Evolutionary conservation across 2,329 filamentous ascomycete species (phyloP), one percentile per base, ranked within the genome.

Genomic region (Cladorrhinum sp.): DNA sequence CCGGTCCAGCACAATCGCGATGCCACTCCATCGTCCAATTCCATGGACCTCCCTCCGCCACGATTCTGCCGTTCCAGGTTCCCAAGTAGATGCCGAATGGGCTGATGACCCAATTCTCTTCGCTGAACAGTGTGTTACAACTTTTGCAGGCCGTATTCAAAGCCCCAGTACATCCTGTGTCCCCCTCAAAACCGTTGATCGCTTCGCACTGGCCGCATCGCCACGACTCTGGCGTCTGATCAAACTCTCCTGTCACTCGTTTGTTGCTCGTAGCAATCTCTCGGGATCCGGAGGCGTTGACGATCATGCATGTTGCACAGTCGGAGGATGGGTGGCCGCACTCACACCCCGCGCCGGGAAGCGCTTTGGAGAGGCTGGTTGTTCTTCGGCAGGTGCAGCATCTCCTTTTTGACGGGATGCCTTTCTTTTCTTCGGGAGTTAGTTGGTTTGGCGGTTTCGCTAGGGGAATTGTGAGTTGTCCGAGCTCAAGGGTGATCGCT

Each of bases 211-310:
- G n/a, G 30, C 52, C 50, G 36, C 64, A 66, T 24, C 62, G 24
- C 64, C 64, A 66, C 7, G 46, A 62, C n/a, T 63, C 61, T 9
- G 64, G 64, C 18, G 64, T 65, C 46, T 66, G 64, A 51, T 66
- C 64, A n/a, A 63, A 65, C 46, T 66, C 64, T 16, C 63, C 64
- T 1, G 58, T 33, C 3, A 61, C 57, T 5, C 55, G 55, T 14
- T 42, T 50, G 2, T 66, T 57, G 10, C 59, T 36, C 0, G 63
- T 65, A 2, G 63, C 63, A 16, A 66, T 66, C 46, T 66, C 64
- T n/a, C 64, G 56, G 18, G 59, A 57, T 9, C 64, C 63, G 0
- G 61, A 49, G 3, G 59, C 57, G 33, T 63, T 61, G 42, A 65
- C 58, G 16, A 65, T 63, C 57, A 62, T 58, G 59, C 64, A 66